Percentiles rank a stretch among this genome's conserved stretches.
phyloP scores from a whole-genome alignment of 2,329 filamentous ascomycete genomes.

The Sporothrix globosa region DNA sequence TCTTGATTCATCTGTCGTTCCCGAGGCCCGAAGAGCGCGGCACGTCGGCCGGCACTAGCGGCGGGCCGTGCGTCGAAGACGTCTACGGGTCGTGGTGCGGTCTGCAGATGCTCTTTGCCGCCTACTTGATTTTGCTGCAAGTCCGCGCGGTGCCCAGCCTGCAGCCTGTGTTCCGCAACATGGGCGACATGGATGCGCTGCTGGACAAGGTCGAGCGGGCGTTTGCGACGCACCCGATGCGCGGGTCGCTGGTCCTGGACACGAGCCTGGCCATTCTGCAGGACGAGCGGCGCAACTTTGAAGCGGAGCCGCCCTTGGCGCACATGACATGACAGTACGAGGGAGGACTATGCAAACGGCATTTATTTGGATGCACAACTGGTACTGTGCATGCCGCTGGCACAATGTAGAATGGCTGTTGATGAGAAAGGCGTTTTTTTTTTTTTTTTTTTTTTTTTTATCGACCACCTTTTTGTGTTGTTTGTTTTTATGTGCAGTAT shows the following conservation, averaged over 20 bases:
- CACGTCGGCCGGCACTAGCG: not conserved
- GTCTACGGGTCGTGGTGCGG: constrained; percentile 5
- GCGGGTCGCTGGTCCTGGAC: constrained; percentile 12
- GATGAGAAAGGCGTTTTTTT: not conserved
- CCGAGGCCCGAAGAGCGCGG: not conserved
- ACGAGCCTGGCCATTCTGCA: constrained; percentile 9
- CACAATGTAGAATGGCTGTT: too few relatives aligned
- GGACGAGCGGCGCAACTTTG: constrained; percentile 16
- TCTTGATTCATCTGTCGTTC: not conserved
- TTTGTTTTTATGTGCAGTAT: not conserved
- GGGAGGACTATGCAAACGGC: not conserved
- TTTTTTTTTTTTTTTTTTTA: not conserved
- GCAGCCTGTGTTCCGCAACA: constrained; percentile 19
- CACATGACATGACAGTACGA: not conserved
- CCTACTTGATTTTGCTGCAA: constrained; percentile 10
- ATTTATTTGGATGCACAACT: too few relatives aligned
- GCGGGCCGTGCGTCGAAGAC: not conserved
- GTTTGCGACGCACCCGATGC: constrained; percentile 12
- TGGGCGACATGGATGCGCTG: constrained; percentile 16
- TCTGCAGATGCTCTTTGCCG: constrained; percentile 13
- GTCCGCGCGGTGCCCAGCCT: constrained; percentile 1
- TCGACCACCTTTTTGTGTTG: not conserved
- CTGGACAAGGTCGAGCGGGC: constrained; percentile 18
- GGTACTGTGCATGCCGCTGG: too few relatives aligned
- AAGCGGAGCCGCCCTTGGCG: not conserved